These are phyloP conservation scores for Oehlia diaphana DNA, from an alignment of 192 early-diverging fungal genomes.

Conservation along the genomic window DNA sequence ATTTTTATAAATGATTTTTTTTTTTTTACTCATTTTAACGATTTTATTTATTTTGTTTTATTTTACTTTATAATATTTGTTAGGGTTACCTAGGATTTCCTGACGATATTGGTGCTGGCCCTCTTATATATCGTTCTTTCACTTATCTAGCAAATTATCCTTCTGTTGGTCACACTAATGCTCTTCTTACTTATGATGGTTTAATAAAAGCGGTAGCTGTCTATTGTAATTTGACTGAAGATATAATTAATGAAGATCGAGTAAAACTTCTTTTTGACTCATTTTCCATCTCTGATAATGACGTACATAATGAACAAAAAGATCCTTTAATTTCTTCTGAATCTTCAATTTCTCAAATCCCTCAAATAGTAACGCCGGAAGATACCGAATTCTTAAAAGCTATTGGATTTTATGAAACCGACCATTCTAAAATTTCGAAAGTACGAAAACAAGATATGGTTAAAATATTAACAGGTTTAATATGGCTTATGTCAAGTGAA, in stretches of 20 bases:
- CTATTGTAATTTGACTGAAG: constrained; percentile 10
- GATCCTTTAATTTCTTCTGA: not conserved
- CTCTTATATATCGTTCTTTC: constrained; percentile 19
- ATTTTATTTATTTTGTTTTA: not conserved
- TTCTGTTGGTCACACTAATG: not conserved
- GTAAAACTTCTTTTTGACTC: constrained; percentile 25
- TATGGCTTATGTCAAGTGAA: constrained; percentile 18
- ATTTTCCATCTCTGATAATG: not conserved
- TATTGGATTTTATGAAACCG: not conserved
- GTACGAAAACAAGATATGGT: constrained; percentile 13
- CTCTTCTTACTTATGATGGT: constrained; percentile 9
- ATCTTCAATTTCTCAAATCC: not conserved
- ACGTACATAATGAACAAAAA: not conserved
- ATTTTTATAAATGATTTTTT: not conserved
- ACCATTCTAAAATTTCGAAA: not conserved
- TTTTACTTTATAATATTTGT: not conserved
- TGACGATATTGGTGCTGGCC: constrained; percentile 1
- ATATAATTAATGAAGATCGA: constrained; percentile 12
- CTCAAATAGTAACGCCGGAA: not conserved
- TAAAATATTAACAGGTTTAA: constrained; percentile 6
- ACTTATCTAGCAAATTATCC: constrained; percentile 17
- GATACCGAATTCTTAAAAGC: constrained; percentile 6
- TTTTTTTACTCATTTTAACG: not conserved
- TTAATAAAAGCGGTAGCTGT: constrained; percentile 6
- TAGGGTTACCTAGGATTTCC: constrained; percentile 6